These are phyloP conservation scores for Rhododendron vialii DNA, from an alignment of 148 eudicot species.

Conservation along the genomic window DNA sequence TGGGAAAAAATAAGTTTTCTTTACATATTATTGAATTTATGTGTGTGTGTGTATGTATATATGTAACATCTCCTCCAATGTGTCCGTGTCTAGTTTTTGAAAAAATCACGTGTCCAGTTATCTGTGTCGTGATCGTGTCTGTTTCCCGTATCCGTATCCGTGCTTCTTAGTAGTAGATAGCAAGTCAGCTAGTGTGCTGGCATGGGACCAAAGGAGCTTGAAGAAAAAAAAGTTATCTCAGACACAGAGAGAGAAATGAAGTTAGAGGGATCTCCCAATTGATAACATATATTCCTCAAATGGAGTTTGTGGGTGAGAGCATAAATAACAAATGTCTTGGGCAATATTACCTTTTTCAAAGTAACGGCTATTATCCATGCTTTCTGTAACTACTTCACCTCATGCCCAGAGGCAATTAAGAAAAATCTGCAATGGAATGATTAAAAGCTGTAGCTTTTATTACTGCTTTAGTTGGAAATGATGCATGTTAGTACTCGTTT, in stretches of 20 bases:
- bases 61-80: no score
- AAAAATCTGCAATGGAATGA: not conserved
- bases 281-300: not conserved
- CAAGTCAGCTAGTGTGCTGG: not conserved
- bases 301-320: not conserved
- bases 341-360: not conserved
- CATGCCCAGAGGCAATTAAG: not conserved
- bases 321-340: not conserved
- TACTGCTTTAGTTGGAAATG: not conserved
- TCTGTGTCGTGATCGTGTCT: no score
- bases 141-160: no score
- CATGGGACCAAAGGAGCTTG: not conserved
- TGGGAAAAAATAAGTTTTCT: no score
- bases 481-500: not conserved
- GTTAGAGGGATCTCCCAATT: not conserved
- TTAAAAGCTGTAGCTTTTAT: not conserved
- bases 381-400: not conserved
- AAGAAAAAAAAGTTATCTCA: not conserved
- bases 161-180: no score
- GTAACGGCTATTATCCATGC: not conserved
- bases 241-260: not conserved
- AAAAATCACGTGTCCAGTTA: no score
- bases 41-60: no score
- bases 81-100: no score
- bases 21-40: no score